Evolutionary conservation across 116 monocot genomes (phyloP).

Genomic region (Phalaenopsis hybrid): DNA sequence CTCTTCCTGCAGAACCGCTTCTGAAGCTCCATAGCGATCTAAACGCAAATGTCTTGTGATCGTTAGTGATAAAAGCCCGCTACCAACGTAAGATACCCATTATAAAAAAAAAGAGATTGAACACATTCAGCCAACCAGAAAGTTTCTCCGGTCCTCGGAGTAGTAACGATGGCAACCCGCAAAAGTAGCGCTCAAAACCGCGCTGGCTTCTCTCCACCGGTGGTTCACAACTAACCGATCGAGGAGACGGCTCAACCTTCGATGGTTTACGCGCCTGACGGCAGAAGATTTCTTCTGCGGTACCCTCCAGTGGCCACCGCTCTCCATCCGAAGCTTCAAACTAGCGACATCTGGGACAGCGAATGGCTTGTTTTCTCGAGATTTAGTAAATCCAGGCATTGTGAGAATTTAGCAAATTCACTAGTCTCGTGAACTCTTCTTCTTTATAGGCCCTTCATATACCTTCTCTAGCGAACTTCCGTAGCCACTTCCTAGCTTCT

Average conservation of each 20-base stretch:
- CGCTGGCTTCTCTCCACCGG: constrained; percentile 51
- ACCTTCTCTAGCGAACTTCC: too few relatives aligned
- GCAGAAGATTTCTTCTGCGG: not conserved
- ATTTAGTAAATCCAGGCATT: too few relatives aligned
- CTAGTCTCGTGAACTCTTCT: too few relatives aligned
- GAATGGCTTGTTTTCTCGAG: not conserved
- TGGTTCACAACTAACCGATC: constrained; percentile 13
- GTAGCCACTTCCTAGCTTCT: too few relatives aligned
- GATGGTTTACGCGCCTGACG: constrained; percentile 12
- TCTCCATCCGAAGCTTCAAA: not conserved
- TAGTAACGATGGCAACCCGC: constrained; percentile 18
- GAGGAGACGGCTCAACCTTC: constrained; percentile 21
- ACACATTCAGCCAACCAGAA: constrained; percentile 12
- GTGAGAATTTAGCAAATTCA: too few relatives aligned
- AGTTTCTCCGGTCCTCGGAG: constrained; percentile 28
- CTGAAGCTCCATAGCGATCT: constrained; percentile 58
- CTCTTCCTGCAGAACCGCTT: constrained; percentile 18
- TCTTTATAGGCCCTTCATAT: too few relatives aligned
- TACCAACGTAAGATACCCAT: not conserved
- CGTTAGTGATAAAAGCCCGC: not conserved
- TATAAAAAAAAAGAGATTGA: not conserved
- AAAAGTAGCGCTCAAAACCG: constrained; percentile 33
- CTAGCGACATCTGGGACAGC: not conserved
- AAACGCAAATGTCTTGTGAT: constrained; percentile 4
- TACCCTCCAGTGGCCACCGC: not conserved